phyloP scores from a whole-genome alignment of 2,329 filamentous ascomycete genomes.

The Xylariaceae sp. region DNA sequence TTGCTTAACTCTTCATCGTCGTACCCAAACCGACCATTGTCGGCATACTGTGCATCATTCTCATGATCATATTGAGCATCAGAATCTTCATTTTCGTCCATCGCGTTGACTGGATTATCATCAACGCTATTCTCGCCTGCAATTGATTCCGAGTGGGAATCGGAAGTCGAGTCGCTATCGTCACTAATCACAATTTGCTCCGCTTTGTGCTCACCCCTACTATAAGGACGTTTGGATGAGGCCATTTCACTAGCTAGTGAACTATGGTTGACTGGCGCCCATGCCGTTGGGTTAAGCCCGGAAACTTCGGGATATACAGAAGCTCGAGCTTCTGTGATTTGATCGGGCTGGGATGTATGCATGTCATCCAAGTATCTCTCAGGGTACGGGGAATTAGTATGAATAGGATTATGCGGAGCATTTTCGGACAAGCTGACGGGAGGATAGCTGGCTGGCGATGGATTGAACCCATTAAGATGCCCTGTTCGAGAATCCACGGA shows the following conservation, averaged over 20 bases:
- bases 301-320: slow-evolving; percentile 1
- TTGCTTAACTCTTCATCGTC: slow-evolving; percentile 31
- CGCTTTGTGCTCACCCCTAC: slow-evolving; percentile 22
- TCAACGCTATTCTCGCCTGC: slow-evolving; percentile 20
- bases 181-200: slow-evolving; percentile 30
- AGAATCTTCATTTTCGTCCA: slow-evolving; percentile 2
- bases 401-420: slow-evolving; percentile 2
- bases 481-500: neutral
- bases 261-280: slow-evolving; percentile 27
- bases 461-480: neutral
- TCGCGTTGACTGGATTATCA: slow-evolving; percentile 16
- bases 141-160: slow-evolving; percentile 15
- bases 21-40: slow-evolving; percentile 31
- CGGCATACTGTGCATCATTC: slow-evolving; percentile 26
- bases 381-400: slow-evolving; percentile 22
- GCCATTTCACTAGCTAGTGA: slow-evolving; percentile 13
- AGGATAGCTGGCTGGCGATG: slow-evolving; percentile 16
- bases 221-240: slow-evolving; percentile 17
- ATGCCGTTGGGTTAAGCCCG: slow-evolving; percentile 19
- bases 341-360: slow-evolving; percentile 6
- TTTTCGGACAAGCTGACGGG: slow-evolving; percentile 19
- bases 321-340: slow-evolving; percentile 9
- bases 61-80: slow-evolving; percentile 18
- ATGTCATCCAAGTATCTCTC: slow-evolving; percentile 22
- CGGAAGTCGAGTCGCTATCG: slow-evolving; percentile 29